Conservation (phyloP, 345 rosid genomes). For the Dipteronia dyeriana region DNA sequence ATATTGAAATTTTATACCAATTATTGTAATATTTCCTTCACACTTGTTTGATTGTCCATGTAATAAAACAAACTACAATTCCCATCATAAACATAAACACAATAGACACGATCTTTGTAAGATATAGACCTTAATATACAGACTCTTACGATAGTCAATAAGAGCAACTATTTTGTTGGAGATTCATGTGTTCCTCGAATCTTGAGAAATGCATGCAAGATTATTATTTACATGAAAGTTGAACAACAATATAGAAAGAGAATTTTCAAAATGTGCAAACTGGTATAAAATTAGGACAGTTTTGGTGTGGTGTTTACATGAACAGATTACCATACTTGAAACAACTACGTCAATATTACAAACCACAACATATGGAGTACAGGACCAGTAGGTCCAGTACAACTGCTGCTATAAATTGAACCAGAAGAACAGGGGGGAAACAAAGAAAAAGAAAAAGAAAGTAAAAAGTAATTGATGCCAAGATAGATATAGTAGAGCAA, state of each 20-base stretch:
- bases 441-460: neutral
- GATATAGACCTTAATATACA: neutral
- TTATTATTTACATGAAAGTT: neutral
- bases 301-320: too few species aligned
- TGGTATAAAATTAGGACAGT: neutral
- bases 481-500: neutral
- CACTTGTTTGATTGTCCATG: neutral
- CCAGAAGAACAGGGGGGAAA: neutral
- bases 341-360: too few species aligned
- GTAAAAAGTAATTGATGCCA: neutral
- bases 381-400: too few species aligned
- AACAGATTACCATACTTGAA: too few species aligned
- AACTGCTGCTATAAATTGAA: neutral
- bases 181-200: neutral
- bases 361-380: too few species aligned
- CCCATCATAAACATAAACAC: neutral
- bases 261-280: neutral
- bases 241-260: neutral
- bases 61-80: neutral
- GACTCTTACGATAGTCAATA: neutral
- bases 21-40: neutral
- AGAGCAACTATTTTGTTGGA: neutral
- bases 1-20: neutral
- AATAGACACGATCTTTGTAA: too few species aligned
- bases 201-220: neutral